Base-by-base conservation (phyloP, 768 basidiomycete genomes). In the Obba rivulosa region DNA sequence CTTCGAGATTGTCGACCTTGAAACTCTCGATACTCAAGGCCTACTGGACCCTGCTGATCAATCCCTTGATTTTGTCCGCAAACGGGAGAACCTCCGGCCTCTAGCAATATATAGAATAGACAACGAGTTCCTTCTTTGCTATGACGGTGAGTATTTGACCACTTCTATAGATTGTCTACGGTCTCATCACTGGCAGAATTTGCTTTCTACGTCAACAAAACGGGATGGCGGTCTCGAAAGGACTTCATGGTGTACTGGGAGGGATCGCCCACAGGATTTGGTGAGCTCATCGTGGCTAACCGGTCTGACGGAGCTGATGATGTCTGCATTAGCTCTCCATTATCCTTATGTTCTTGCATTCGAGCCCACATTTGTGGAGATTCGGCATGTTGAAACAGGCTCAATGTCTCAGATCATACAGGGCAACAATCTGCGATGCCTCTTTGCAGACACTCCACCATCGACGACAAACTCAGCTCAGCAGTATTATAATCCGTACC, bases 181-280 rank as follows among this genome's bases (percentile, higher is more conserved):
- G 1, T 42, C 17, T 34, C 21, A 43, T 56, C 24, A n/a, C 34
- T 46, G 34, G 31, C 57, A 96, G 96, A 98, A 69, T 99, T 97
- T 64, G 96, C 96, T 0, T 98, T 99, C 64, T 98, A 97, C 66
- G 93, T 99, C 55, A 95, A 98, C 68, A 92, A 90, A 73, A 94
- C 85, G 53, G 96, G 96, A 2, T 87, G 92, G 72, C 75, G 92
- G 52, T 91, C 94, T 42, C 74, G 90, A 45, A 86, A 81, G 53
- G 84, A 91, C 49, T 98, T 97, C 74, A 90, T 94, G 78, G 90
- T 98, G 13, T 78, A 89, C 54, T 99, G 96, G 96, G 95, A 98
- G 67, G 96, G 96, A 8, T 75, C 74, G 38, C 96, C 96, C 0
- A 90, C 91, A 4, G 86, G 87, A 34, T 98, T 99, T 60, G 96